These are phyloP conservation scores for Areca catechu DNA, from an alignment of 176 grass and related monocot genomes.

Conservation along the genomic window DNA sequence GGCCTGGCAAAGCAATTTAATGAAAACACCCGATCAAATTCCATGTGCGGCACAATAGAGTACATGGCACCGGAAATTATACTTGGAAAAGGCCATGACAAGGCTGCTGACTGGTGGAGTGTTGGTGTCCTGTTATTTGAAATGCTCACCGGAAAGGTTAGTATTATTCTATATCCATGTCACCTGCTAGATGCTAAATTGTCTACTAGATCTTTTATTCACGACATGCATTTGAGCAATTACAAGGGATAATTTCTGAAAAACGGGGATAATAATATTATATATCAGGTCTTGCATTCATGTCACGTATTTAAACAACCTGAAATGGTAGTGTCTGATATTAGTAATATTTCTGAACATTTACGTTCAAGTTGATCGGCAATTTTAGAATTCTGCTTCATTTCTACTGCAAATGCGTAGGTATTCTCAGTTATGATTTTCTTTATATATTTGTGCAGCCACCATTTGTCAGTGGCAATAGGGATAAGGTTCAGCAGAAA, in stretches of 20 bases:
- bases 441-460: slow-evolving; percentile 40
- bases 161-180: not conserved
- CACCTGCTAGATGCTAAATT: no score
- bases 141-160: slow-evolving; percentile 97
- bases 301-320: no score
- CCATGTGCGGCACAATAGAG: slow-evolving; percentile 87
- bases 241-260: no score
- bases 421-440: not conserved
- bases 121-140: slow-evolving; percentile 91
- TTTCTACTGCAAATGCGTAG: no score
- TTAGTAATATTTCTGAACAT: no score
- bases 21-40: slow-evolving; percentile 93
- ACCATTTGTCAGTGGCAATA: slow-evolving; percentile 72
- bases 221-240: no score
- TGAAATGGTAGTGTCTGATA: no score
- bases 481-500: slow-evolving; percentile 88
- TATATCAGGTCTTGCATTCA: no score
- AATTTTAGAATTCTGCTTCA: no score
- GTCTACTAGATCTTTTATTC: no score
- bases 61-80: slow-evolving; percentile 99
- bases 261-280: no score
- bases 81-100: slow-evolving; percentile 84
- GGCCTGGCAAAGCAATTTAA: slow-evolving; percentile 94
- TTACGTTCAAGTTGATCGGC: no score
- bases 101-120: slow-evolving; percentile 99